Percentiles rank a stretch among this genome's conserved stretches.
These are phyloP conservation scores for Fusarium agapanthi DNA, from an alignment of 2,329 filamentous ascomycete genomes.

Conservation along the genomic window DNA sequence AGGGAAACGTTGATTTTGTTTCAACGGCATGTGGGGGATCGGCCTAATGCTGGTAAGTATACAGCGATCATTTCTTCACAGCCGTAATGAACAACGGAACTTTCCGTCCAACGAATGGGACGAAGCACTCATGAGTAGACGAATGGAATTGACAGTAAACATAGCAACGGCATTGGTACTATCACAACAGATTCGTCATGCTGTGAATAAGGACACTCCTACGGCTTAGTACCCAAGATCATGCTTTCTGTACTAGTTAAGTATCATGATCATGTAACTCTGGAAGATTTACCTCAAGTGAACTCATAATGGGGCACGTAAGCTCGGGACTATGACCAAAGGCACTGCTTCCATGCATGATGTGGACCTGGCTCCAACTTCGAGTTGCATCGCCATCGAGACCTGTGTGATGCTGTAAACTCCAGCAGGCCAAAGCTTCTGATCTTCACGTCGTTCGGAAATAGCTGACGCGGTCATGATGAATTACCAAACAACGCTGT, in stretches of 20 bases:
- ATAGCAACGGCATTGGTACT: background rate
- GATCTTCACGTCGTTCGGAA: background rate
- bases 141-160: background rate
- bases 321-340: background rate
- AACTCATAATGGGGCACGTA: background rate
- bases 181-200: background rate
- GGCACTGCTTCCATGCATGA: background rate
- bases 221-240: accelerated
- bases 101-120: background rate
- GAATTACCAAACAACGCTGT: background rate
- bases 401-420: background rate
- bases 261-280: background rate
- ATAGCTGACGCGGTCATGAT: background rate
- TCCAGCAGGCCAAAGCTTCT: background rate
- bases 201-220: background rate
- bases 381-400: background rate
- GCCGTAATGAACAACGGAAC: background rate
- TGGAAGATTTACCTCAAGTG: background rate
- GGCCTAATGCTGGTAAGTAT: background rate
- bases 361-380: background rate
- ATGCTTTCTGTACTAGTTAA: background rate
- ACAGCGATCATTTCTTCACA: background rate
- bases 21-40: background rate
- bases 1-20: background rate
- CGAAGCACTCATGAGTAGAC: accelerated